A percentile compares a stretch with the other conserved stretches of the same genome.
These are phyloP conservation scores for Nitzschia palea DNA, from an alignment of 108 stramenopile genomes.

Conservation along the genomic window DNA sequence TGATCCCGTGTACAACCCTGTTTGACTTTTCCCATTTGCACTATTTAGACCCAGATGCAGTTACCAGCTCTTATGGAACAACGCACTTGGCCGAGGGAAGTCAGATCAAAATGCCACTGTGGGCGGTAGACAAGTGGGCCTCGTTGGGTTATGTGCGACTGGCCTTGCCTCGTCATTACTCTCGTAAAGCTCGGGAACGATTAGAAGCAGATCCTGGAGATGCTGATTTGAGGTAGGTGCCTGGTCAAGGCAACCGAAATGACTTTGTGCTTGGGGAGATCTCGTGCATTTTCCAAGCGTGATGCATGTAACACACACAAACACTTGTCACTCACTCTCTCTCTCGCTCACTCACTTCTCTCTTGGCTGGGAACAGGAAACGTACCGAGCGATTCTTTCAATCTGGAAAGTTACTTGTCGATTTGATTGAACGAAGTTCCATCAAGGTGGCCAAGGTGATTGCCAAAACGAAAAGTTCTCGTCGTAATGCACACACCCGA, in stretches of 20 bases:
- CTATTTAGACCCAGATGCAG: constrained; percentile 79
- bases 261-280: no score
- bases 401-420: constrained; percentile 47
- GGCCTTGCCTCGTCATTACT: constrained; percentile 62
- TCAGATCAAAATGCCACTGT: constrained; percentile 76
- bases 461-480: constrained; percentile 13
- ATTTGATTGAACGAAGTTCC: constrained; percentile 45
- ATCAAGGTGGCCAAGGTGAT: constrained; percentile 40
- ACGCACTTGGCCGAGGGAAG: constrained; percentile 46
- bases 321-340: background rate
- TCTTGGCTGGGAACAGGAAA: no score
- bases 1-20: constrained; percentile 80
- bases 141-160: constrained; percentile 62
- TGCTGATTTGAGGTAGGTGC: constrained; percentile 69
- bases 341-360: background rate
- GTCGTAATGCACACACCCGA: constrained; percentile 28
- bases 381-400: constrained; percentile 67
- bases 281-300: no score
- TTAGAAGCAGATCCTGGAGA: constrained; percentile 68
- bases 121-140: constrained; percentile 81
- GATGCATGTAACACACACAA: background rate
- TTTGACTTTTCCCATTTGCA: constrained; percentile 82
- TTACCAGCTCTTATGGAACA: background rate
- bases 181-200: constrained; percentile 67
- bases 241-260: no score